These are phyloP conservation scores for Ehretia macrophylla DNA, from an alignment of 257 asterid genomes.

Conservation along the genomic window DNA sequence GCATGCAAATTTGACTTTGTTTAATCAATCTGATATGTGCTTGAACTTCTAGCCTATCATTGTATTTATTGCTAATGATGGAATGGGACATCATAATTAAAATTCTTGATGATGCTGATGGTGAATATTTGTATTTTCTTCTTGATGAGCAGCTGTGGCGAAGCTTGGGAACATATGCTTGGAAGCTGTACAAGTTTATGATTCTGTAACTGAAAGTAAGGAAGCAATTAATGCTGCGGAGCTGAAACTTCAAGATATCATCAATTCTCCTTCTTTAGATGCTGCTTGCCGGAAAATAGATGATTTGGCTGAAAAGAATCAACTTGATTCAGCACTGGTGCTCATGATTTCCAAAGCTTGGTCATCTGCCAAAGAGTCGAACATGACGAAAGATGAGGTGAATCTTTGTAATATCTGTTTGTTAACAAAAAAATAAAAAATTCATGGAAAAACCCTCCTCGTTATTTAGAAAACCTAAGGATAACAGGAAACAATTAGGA, in stretches of 20 bases:
- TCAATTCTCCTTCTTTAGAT: slow-evolving; percentile 81
- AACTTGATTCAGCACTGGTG: slow-evolving; percentile 81
- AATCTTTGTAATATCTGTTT: slow-evolving; percentile 12
- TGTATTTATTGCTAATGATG: too few relatives aligned
- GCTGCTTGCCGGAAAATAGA: slow-evolving; percentile 91
- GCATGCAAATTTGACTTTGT: too few relatives aligned
- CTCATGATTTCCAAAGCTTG: slow-evolving; percentile 93
- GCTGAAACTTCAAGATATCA: slow-evolving; percentile 79
- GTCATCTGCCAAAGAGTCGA: slow-evolving; percentile 92
- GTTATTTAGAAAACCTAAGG: too few relatives aligned
- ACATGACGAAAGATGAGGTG: slow-evolving; percentile 83
- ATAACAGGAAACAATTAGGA: too few relatives aligned
- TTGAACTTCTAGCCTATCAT: too few relatives aligned
- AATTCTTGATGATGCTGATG: neutral
- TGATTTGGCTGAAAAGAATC: slow-evolving; percentile 73
- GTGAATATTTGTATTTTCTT: neutral
- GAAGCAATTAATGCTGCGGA: slow-evolving; percentile 79
- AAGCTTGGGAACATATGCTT: slow-evolving; percentile 70
- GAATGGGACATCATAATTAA: neutral
- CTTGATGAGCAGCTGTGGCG: slow-evolving; percentile 52
- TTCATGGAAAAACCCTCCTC: too few relatives aligned
- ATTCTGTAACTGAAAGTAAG: slow-evolving; percentile 64
- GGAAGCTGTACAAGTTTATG: slow-evolving; percentile 81
- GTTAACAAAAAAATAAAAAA: too few relatives aligned
- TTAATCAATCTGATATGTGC: too few relatives aligned